A percentile compares a stretch with the other conserved stretches of the same genome.
These are phyloP conservation scores for Aciculosporium take DNA, from an alignment of 2,329 filamentous ascomycete genomes.

Conservation along the genomic window DNA sequence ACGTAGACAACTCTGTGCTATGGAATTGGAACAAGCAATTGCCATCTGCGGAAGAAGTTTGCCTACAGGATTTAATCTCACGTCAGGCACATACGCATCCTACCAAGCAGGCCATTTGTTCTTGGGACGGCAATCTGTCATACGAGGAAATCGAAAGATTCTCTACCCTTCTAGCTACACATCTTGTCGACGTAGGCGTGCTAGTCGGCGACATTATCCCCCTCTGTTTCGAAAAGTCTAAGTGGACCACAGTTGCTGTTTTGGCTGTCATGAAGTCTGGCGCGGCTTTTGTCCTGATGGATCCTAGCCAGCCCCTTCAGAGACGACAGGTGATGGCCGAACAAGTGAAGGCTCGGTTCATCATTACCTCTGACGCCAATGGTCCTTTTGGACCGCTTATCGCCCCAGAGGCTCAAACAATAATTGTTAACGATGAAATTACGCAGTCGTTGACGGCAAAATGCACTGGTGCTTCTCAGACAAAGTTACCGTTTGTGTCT, in stretches of 20 bases:
- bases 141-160: neutral
- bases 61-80: conserved; percentile 1
- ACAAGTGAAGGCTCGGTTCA: neutral
- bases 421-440: neutral
- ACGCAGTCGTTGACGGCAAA: neutral
- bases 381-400: neutral
- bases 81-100: neutral
- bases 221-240: conserved; percentile 1
- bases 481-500: neutral
- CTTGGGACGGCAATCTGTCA: conserved; percentile 15
- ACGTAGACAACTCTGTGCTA: neutral
- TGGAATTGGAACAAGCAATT: conserved; percentile 1
- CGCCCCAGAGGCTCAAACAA: neutral
- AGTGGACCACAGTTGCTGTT: neutral
- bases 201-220: neutral
- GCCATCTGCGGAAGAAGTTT: neutral
- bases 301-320: neutral
- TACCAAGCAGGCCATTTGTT: conserved; percentile 15
- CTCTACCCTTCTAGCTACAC: neutral
- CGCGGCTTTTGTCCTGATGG: conserved; percentile 1
- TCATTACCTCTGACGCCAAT: neutral
- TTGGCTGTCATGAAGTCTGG: neutral
- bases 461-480: neutral
- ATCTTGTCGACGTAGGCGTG: neutral
- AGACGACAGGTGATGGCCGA: conserved; percentile 1